Percentiles rank a stretch among this genome's conserved stretches.
These are phyloP conservation scores for Thalassiosira mediterranea DNA, from an alignment of 352 stramenopile genomes.

Conservation along the genomic window DNA sequence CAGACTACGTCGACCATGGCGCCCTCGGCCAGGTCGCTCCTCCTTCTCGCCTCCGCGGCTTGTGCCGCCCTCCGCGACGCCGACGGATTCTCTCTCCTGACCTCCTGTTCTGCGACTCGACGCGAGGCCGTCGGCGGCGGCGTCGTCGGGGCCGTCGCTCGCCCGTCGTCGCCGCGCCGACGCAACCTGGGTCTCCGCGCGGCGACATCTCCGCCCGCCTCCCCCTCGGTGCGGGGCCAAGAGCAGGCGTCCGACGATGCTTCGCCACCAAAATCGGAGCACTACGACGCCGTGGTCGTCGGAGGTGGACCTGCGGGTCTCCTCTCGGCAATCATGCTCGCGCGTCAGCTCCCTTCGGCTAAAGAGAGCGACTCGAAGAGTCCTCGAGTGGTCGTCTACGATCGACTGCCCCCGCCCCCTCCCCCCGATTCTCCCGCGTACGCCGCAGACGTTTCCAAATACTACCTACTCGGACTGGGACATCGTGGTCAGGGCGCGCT, in stretches of 20 bases:
- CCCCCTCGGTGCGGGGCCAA: neutral
- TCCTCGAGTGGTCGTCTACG: conserved; percentile 70
- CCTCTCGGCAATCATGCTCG: conserved; percentile 80
- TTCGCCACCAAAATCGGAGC: neutral
- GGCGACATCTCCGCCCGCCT: neutral
- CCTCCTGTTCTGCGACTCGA: no score
- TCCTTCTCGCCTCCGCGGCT: no score
- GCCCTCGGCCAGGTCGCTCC: no score
- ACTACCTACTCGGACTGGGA: conserved; percentile 82
- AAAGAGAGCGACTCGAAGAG: conserved; percentile 29
- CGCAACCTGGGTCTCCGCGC: no score
- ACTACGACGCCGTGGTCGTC: conserved; percentile 60
- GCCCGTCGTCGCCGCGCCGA: no score
- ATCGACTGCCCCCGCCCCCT: conserved; percentile 72
- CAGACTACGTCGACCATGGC: no score
- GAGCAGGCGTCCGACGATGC: neutral
- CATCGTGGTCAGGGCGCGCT: conserved; percentile 79
- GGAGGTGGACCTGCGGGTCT: conserved; percentile 82
- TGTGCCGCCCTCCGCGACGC: no score
- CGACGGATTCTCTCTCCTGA: no score
- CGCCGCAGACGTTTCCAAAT: conserved; percentile 69
- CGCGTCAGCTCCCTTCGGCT: conserved; percentile 35
- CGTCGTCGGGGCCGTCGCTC: no score
- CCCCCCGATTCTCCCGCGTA: conserved; percentile 74
- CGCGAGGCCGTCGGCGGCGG: no score